Evolutionary conservation across 2,329 filamentous ascomycete species (phyloP), one percentile per base, ranked within the genome.

Genomic region (Mycosphaerella sp.): DNA sequence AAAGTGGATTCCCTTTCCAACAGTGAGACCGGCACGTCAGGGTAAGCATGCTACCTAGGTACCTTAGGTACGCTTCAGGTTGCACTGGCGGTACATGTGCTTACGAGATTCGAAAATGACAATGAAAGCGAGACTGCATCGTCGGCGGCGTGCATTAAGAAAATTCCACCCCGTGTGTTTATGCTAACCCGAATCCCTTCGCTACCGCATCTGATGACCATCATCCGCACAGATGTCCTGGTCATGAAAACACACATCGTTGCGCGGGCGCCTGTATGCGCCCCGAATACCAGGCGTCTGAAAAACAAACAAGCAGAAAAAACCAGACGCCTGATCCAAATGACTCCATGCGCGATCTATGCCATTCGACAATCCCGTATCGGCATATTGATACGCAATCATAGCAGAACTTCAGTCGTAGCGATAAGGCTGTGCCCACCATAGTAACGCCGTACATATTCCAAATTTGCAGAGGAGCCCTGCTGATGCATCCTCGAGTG

Each of bases 1-100:
- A 6, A 65, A 65, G 56, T 62, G 67, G 21, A 58, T 62, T 50
- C 67, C 65, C 66, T 67, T 68, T 11, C 66, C 62, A 11, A 45
- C 52, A 36, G 48, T 52, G 31, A 52, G 34, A 29, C 26, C 1
- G 26, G 26, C 26, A 29, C 26, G 26, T 29, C 26, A 29, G 26
- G 26, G 26, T 4, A 29, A 29, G 26, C 21, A 17, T 17, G 14
- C 14, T 17, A 17, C 14, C 14, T 17, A 17, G 14, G 14, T 17
- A 17, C 14, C 14, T 17, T 17, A 17, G 14, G 14, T 17, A 17
- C 14, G 14, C 14, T 17, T 17, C 14, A 17, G 26, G 4, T 26
- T 26, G 26, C 26, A 26, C 26, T 26, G 4, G 26, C 4, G 26
- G 26, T 6, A 29, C 26, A 29, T 29, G 26, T 29, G 26, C 26